A percentile compares a stretch with the other conserved stretches of the same genome.
Evolutionary conservation across 768 basidiomycete genomes (phyloP).

Genomic region (Lentinus tigrinus): DNA sequence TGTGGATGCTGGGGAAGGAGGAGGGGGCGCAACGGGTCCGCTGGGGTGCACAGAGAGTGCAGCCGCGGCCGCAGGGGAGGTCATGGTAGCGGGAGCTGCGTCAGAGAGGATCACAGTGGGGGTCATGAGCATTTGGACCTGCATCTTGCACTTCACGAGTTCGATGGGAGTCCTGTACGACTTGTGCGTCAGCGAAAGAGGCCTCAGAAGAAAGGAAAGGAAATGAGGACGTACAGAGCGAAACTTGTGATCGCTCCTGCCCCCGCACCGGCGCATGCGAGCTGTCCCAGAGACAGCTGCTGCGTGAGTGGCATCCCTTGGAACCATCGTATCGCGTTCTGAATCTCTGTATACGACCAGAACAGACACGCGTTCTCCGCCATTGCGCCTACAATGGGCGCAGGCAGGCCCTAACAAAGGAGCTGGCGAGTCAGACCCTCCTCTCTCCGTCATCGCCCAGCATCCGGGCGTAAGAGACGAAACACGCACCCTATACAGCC

Average conservation of each 20-base stretch:
- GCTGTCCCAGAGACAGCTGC: conserved; percentile 61
- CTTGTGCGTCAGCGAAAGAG: neutral
- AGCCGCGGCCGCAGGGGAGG: conserved; percentile 17
- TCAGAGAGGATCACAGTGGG: conserved; percentile 20
- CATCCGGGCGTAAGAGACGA: too few relatives aligned
- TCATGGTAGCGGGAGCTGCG: conserved; percentile 15
- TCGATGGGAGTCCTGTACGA: conserved; percentile 81
- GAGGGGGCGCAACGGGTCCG: conserved; percentile 17
- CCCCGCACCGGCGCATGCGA: conserved; percentile 80
- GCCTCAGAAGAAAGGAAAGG: neutral
- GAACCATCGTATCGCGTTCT: conserved; percentile 53
- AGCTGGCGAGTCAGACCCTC: neutral
- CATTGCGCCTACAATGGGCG: conserved; percentile 90
- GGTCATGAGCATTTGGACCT: conserved; percentile 80
- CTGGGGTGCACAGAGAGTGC: conserved; percentile 14
- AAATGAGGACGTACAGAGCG: conserved; percentile 59
- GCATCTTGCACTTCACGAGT: conserved; percentile 97
- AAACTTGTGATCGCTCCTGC: conserved; percentile 88
- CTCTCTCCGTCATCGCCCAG: neutral
- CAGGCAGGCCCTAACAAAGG: conserved; percentile 69
- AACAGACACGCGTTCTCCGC: conserved; percentile 89
- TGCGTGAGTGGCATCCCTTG: conserved; percentile 34
- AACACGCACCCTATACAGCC: conserved; percentile 78
- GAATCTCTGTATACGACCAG: conserved; percentile 77
- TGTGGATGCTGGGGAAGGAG: conserved; percentile 10